Percentiles rank a stretch among this genome's conserved stretches.
These are phyloP conservation scores for Calycina herbarum DNA, from an alignment of 2,329 filamentous ascomycete species.

Conservation along the genomic window DNA sequence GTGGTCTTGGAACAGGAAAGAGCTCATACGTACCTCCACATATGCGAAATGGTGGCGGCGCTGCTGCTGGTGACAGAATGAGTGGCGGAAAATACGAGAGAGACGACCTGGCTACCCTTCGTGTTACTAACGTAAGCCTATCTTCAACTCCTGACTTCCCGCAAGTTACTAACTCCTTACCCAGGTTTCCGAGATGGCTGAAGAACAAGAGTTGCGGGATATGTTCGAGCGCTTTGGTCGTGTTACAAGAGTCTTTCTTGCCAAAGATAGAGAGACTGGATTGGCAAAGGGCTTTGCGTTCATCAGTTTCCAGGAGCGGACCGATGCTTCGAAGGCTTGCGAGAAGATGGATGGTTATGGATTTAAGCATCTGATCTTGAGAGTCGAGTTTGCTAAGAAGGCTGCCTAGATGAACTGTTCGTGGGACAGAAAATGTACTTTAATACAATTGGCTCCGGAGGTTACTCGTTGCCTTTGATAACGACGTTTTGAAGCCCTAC, in stretches of 20 bases:
- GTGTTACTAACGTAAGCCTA: slow-evolving; percentile 89
- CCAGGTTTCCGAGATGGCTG: slow-evolving; percentile 93
- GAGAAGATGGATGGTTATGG: slow-evolving; percentile 97
- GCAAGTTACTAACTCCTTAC: slow-evolving; percentile 22
- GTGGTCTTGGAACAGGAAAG: slow-evolving; percentile 63
- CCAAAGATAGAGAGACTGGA: slow-evolving; percentile 95
- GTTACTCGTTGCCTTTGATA: slow-evolving; percentile 4
- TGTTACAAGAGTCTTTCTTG: slow-evolving; percentile 95
- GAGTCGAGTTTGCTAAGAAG: slow-evolving; percentile 87
- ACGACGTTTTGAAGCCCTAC: neutral
- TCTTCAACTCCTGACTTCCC: neutral
- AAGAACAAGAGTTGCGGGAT: slow-evolving; percentile 91
- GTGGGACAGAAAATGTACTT: slow-evolving; percentile 8
- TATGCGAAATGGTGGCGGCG: slow-evolving; percentile 69
- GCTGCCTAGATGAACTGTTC: slow-evolving; percentile 38
- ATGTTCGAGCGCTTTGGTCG: slow-evolving; percentile 98
- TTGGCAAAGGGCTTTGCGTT: slow-evolving; percentile 98
- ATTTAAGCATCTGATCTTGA: slow-evolving; percentile 83
- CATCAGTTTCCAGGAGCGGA: slow-evolving; percentile 90
- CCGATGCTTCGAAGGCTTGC: slow-evolving; percentile 88
- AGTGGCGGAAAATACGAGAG: slow-evolving; percentile 84
- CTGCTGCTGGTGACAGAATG: slow-evolving; percentile 73
- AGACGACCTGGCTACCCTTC: slow-evolving; percentile 92
- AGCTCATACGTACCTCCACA: slow-evolving; percentile 94
- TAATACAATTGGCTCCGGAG: slow-evolving; percentile 7